Conservation (phyloP, 441 rosid species). For the Mallotus repandus region DNA sequence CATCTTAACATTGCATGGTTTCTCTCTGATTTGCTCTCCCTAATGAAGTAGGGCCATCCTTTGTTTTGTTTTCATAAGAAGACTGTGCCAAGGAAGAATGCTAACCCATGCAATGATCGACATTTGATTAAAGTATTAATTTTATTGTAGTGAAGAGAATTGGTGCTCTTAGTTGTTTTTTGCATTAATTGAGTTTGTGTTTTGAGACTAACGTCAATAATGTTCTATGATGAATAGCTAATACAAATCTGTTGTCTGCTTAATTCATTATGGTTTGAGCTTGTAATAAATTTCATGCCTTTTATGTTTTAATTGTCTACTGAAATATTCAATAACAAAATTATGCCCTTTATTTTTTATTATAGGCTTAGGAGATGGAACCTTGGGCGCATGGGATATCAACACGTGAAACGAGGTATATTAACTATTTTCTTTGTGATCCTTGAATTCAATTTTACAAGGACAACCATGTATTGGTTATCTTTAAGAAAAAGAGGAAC, state of each 20-base stretch:
- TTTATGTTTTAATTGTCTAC: not conserved
- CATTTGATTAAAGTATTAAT: not conserved
- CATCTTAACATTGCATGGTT: not conserved
- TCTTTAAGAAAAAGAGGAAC: not conserved
- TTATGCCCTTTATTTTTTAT: not conserved
- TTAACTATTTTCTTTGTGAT: not conserved
- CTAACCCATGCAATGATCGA: not conserved
- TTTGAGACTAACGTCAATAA: not conserved
- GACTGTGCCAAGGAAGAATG: not conserved
- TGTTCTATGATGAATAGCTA: not conserved
- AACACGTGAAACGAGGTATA: slow-evolving; percentile 70
- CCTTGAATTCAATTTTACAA: not conserved
- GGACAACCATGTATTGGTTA: not conserved
- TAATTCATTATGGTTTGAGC: not conserved
- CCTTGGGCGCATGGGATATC: slow-evolving; percentile 85
- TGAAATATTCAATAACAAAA: not conserved
- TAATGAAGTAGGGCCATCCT: not conserved
- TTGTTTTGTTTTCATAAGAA: not conserved
- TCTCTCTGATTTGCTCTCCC: not conserved
- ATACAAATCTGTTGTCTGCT: too few relatives aligned
- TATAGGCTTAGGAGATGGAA: slow-evolving; percentile 92
- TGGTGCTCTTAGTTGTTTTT: not conserved
- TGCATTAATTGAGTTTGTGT: not conserved
- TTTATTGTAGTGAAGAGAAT: not conserved
- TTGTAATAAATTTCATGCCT: not conserved